Percentiles rank a stretch among this genome's conserved stretches.
phyloP scores from a whole-genome alignment of 352 stramenopile genomes.

The Globisporangium uncinulatum region DNA sequence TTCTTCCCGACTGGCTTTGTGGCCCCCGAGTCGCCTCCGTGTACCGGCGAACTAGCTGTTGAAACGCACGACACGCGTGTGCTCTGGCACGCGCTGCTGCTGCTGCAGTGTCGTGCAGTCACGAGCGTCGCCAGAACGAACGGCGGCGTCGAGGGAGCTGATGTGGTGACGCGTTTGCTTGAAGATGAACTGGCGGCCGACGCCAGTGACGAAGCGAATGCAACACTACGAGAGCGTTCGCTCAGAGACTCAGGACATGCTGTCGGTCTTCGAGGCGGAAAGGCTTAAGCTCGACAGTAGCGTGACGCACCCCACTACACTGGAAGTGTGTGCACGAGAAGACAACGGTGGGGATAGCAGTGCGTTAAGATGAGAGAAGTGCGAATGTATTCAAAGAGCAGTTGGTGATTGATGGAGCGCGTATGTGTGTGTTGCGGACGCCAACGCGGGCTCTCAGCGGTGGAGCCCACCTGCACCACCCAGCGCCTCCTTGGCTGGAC shows the following conservation, averaged over 20 bases:
- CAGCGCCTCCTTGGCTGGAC: slow-evolving; percentile 21
- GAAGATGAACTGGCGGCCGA: slow-evolving; percentile 1
- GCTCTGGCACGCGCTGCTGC: slow-evolving; percentile 36
- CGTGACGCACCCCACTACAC: too few species aligned
- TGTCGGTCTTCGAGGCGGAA: too few species aligned
- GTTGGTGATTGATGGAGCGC: too few species aligned
- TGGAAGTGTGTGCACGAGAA: too few species aligned
- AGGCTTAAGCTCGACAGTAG: too few species aligned
- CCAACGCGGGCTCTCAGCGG: neutral
- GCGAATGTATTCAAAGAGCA: too few species aligned
- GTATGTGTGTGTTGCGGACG: neutral
- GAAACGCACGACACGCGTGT: slow-evolving; percentile 34
- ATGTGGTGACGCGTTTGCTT: slow-evolving; percentile 10
- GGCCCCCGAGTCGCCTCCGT: slow-evolving; percentile 17
- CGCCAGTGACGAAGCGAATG: neutral
- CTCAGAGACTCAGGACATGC: too few species aligned
- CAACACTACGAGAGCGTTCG: too few species aligned
- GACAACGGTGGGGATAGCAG: too few species aligned
- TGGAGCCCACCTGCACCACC: slow-evolving; percentile 10
- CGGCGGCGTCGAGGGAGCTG: neutral
- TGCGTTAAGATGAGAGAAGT: too few species aligned
- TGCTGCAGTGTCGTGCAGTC: slow-evolving; percentile 32
- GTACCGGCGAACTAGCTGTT: slow-evolving; percentile 41
- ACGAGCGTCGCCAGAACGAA: neutral
- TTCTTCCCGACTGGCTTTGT: slow-evolving; percentile 36